These are phyloP conservation scores for Candida incommunis DNA, from an alignment of 805 yeast species.

Conservation along the genomic window DNA sequence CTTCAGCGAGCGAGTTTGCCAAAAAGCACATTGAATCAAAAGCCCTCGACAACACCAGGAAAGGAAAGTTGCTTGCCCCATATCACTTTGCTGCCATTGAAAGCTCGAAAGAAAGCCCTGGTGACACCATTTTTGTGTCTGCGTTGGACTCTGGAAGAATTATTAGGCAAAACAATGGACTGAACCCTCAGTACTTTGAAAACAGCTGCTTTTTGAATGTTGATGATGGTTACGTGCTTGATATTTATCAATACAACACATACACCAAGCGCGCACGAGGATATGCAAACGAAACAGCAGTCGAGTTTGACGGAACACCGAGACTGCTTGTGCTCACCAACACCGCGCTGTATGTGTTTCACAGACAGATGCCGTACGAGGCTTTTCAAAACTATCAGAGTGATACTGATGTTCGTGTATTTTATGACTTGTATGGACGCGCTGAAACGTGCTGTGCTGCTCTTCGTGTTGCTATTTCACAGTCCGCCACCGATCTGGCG, in stretches of 20 bases:
- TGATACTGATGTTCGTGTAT: conserved; percentile 51
- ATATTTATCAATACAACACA: conserved; percentile 62
- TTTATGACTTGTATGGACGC: conserved; percentile 67
- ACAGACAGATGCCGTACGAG: conserved; percentile 68
- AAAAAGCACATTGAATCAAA: conserved; percentile 4
- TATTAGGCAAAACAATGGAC: conserved; percentile 44
- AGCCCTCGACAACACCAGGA: conserved; percentile 38
- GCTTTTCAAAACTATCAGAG: conserved; percentile 49
- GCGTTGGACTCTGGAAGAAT: conserved; percentile 73
- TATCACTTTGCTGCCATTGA: conserved; percentile 72
- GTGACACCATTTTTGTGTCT: conserved; percentile 48
- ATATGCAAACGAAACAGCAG: conserved; percentile 77
- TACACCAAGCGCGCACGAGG: conserved; percentile 58
- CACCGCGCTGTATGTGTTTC: conserved; percentile 61
- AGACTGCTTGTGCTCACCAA: conserved; percentile 74
- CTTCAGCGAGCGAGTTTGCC: not conserved
- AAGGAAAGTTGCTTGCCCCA: conserved; percentile 56
- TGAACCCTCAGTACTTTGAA: conserved; percentile 37
- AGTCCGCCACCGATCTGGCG: not conserved
- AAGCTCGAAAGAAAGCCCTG: conserved; percentile 14
- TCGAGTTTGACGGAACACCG: conserved; percentile 52
- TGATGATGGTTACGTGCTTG: conserved; percentile 44
- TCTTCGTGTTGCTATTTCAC: conserved; percentile 49
- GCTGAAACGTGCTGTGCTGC: conserved; percentile 87
- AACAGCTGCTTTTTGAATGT: conserved; percentile 64